A percentile compares a stretch with the other conserved stretches of the same genome.
phyloP scores from a whole-genome alignment of 805 yeast genomes.

The Priceomyces melissophilus region DNA sequence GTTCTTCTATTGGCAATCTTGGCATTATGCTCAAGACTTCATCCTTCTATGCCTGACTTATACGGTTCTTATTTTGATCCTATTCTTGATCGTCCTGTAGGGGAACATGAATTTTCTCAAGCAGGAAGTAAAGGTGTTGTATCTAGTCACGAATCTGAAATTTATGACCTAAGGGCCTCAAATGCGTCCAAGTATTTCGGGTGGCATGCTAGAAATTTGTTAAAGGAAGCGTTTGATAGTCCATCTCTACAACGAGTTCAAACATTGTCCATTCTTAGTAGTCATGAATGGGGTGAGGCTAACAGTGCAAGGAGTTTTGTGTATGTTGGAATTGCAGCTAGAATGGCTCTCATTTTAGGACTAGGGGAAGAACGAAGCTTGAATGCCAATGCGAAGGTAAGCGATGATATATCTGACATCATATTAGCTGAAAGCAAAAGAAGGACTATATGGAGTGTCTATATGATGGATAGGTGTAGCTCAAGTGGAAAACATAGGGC shows the following conservation, averaged over 20 bases:
- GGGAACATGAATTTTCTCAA: not conserved
- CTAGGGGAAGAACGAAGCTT: slow-evolving; percentile 19
- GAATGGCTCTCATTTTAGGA: slow-evolving; percentile 36
- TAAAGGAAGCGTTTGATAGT: slow-evolving; percentile 34
- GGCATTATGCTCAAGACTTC: slow-evolving; percentile 33
- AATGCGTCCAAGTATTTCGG: slow-evolving; percentile 37
- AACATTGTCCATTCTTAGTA: slow-evolving; percentile 32
- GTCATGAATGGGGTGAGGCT: slow-evolving; percentile 42
- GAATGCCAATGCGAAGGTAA: slow-evolving; percentile 1
- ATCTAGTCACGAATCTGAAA: not conserved
- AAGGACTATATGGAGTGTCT: slow-evolving; percentile 39
- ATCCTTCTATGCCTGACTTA: slow-evolving; percentile 23
- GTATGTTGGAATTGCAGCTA: slow-evolving; percentile 37
- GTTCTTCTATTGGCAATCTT: slow-evolving; percentile 30
- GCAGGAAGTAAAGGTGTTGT: not conserved
- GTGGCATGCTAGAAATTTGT: slow-evolving; percentile 30
- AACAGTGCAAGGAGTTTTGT: slow-evolving; percentile 34
- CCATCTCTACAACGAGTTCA: slow-evolving; percentile 37
- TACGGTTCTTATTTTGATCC: slow-evolving; percentile 36
- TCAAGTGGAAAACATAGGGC: slow-evolving; percentile 33
- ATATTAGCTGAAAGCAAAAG: slow-evolving; percentile 29
- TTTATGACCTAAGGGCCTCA: slow-evolving; percentile 15
- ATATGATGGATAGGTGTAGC: slow-evolving; percentile 41
- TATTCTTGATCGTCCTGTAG: slow-evolving; percentile 20
- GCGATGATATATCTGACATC: slow-evolving; percentile 12